Conservation (phyloP, 2,329 filamentous ascomycete genomes). For the Fusarium equiseti region DNA sequence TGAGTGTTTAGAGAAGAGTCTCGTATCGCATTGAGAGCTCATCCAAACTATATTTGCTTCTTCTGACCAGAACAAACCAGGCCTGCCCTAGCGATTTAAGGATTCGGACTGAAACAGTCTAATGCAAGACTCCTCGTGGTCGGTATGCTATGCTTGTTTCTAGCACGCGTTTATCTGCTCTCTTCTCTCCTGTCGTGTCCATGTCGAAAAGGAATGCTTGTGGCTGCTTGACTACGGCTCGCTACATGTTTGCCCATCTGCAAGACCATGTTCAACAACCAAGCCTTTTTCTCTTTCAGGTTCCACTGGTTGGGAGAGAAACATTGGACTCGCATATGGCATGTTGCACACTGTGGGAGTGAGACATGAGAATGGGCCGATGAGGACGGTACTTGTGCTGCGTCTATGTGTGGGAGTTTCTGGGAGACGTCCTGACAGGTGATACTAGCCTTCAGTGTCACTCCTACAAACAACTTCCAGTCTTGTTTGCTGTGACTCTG, state of each 20-base stretch:
- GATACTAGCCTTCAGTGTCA: constrained; percentile 5
- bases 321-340: constrained; percentile 21
- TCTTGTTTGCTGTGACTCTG: background rate
- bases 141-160: background rate
- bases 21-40: background rate
- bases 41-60: constrained; percentile 3
- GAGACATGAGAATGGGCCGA: constrained; percentile 24
- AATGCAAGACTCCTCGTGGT: background rate
- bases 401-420: constrained; percentile 6
- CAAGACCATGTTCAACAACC: constrained; percentile 1
- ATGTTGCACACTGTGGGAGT: constrained; percentile 17
- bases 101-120: constrained; percentile 23
- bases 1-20: background rate
- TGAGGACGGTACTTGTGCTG: constrained; percentile 12
- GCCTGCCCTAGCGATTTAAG: background rate
- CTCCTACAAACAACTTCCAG: background rate
- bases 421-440: constrained; percentile 29
- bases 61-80: background rate
- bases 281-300: background rate
- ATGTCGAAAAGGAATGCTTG: background rate
- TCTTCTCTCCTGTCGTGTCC: constrained; percentile 4
- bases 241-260: constrained; percentile 29
- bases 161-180: background rate
- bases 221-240: constrained; percentile 1
- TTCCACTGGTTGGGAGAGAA: background rate